These are phyloP conservation scores for Trichoderma atrobrunneum DNA, from an alignment of 2,329 filamentous ascomycete genomes.

Conservation along the genomic window DNA sequence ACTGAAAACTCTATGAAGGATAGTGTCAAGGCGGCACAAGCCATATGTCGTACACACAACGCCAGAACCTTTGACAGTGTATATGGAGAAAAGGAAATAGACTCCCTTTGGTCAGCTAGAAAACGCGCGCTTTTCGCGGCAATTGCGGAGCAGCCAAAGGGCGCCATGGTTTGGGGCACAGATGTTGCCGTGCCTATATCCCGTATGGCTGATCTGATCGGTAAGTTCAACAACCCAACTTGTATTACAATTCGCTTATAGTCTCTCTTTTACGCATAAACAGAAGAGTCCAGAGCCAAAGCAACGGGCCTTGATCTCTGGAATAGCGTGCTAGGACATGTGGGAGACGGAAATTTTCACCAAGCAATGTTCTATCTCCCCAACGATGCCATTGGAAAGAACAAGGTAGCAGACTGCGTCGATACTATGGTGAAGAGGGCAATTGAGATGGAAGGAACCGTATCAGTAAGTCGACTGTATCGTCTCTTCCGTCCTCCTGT, in stretches of 20 bases:
- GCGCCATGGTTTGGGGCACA: slow-evolving; percentile 70
- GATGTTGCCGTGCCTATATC: slow-evolving; percentile 78
- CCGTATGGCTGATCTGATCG: slow-evolving; percentile 66
- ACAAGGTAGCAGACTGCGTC: slow-evolving; percentile 56
- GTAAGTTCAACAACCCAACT: slow-evolving; percentile 17
- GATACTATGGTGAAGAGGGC: slow-evolving; percentile 69
- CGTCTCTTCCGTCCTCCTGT: background rate
- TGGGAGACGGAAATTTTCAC: slow-evolving; percentile 74
- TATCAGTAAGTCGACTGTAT: slow-evolving; percentile 51
- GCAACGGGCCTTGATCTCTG: slow-evolving; percentile 61
- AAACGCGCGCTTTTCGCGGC: slow-evolving; percentile 74
- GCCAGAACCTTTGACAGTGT: slow-evolving; percentile 68
- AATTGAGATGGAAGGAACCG: slow-evolving; percentile 68
- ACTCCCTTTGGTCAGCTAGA: slow-evolving; percentile 70
- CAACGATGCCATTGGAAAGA: slow-evolving; percentile 56
- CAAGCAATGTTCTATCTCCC: slow-evolving; percentile 42
- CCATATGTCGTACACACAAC: slow-evolving; percentile 48
- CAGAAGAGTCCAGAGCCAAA: slow-evolving; percentile 63
- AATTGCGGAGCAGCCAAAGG: slow-evolving; percentile 60
- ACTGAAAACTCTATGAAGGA: slow-evolving; percentile 60
- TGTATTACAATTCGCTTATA: background rate
- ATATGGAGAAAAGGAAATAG: slow-evolving; percentile 59
- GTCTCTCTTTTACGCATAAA: background rate
- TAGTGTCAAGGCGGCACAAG: slow-evolving; percentile 55
- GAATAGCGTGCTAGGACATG: slow-evolving; percentile 67